These are phyloP conservation scores for Blepharisma stoltei DNA, from an alignment of 73 alveolate species.

Conservation along the genomic window DNA sequence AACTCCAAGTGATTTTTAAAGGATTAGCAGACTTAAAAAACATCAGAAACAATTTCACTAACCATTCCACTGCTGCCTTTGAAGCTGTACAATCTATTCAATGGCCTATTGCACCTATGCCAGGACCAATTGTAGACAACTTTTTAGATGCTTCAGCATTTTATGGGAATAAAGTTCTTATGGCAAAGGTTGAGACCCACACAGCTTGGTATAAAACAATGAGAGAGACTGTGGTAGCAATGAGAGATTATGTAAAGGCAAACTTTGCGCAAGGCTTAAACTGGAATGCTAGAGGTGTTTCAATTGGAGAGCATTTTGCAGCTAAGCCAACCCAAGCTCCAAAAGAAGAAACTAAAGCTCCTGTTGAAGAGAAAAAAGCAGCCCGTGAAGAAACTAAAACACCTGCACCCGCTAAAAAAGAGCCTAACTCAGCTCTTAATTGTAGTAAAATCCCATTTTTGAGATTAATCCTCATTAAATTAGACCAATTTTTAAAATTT, in stretches of 20 bases:
- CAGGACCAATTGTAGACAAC: conserved; percentile 19
- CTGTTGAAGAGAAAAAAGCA: background rate
- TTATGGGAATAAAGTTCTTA: conserved; percentile 17
- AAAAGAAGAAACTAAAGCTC: conserved; percentile 3
- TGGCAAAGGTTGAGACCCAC: background rate
- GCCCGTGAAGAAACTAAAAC: background rate
- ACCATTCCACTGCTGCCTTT: background rate
- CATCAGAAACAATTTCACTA: background rate
- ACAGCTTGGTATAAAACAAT: background rate
- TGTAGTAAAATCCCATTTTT: too few relatives aligned
- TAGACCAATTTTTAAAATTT: too few relatives aligned
- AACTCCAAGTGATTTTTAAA: background rate
- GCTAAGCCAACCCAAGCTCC: conserved; percentile 4
- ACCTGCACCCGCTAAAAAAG: conserved; percentile 13
- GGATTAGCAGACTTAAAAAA: conserved; percentile 4
- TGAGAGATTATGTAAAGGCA: background rate
- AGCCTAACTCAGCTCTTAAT: too few relatives aligned
- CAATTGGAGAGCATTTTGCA: conserved; percentile 18
- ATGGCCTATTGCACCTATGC: conserved; percentile 20
- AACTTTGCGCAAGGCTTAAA: background rate
- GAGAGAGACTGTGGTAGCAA: background rate
- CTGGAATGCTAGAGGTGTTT: background rate
- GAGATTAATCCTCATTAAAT: too few relatives aligned
- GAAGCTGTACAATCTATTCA: background rate
- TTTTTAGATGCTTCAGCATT: conserved; percentile 14